Conservation (phyloP, 805 yeast species). For the Metschnikowia continentalis region DNA sequence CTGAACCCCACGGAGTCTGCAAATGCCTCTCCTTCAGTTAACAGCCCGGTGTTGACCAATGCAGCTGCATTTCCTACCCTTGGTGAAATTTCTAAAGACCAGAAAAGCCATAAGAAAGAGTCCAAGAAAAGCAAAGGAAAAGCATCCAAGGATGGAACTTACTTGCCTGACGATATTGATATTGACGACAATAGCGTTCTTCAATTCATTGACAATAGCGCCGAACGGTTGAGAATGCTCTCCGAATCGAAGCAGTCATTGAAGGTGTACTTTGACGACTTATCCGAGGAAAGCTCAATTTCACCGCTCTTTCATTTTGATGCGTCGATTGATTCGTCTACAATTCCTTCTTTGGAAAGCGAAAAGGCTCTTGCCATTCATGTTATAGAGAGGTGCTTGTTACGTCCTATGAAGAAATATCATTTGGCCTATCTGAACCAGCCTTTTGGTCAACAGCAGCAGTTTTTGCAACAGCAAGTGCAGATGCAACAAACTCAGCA, state of each 20-base stretch:
- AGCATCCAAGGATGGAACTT: constrained; percentile 28
- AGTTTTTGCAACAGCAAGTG: constrained; percentile 24
- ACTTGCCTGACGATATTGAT: constrained; percentile 46
- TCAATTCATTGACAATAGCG: constrained; percentile 45
- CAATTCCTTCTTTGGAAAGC: constrained; percentile 30
- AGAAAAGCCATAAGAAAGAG: constrained; percentile 28
- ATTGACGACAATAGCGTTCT: constrained; percentile 44
- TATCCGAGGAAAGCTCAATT: constrained; percentile 15
- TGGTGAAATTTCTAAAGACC: constrained; percentile 43
- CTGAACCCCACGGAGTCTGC: constrained; percentile 21
- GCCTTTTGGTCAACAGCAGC: constrained; percentile 32
- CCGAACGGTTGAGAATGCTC: constrained; percentile 37
- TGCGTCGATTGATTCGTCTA: constrained; percentile 21
- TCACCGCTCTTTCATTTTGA: constrained; percentile 53
- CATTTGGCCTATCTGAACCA: constrained; percentile 45
- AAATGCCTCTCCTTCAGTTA: constrained; percentile 36
- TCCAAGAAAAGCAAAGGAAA: constrained; percentile 30
- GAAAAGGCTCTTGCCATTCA: constrained; percentile 35
- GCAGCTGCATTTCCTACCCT: constrained; percentile 58
- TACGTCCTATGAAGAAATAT: constrained; percentile 41
- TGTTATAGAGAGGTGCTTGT: constrained; percentile 38
- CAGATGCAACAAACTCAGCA: constrained; percentile 26
- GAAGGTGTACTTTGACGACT: constrained; percentile 34
- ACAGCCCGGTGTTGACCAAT: constrained; percentile 38
- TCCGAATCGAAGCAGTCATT: constrained; percentile 37